Conservation (phyloP, 2,329 filamentous ascomycete species). For the Penicillium aurantiogriseum region DNA sequence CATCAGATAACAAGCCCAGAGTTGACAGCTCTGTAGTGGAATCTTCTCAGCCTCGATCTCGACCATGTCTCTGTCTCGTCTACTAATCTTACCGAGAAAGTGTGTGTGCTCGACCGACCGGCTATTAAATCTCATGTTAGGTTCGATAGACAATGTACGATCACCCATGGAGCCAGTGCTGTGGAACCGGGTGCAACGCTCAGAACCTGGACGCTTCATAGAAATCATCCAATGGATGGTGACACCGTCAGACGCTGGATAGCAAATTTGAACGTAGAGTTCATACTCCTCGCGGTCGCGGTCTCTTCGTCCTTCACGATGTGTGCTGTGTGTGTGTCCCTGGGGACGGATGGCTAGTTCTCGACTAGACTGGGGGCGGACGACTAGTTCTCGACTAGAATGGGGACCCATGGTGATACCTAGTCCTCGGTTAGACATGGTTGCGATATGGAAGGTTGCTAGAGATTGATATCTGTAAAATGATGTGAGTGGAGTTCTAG, state of each 20-base stretch:
- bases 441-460: background rate
- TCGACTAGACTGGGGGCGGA: background rate
- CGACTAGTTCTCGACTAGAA: background rate
- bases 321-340: background rate
- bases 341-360: too few species aligned
- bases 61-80: background rate
- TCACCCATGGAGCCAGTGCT: background rate
- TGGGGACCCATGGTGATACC: background rate
- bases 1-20: conserved; percentile 4
- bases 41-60: background rate
- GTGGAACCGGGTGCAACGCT: background rate
- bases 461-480: background rate
- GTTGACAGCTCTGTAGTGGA: background rate
- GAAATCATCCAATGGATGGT: conserved; percentile 1
- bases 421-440: background rate
- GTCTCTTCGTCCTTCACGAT: background rate
- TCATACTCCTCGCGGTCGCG: background rate
- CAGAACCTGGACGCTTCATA: background rate
- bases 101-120: background rate
- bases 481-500: background rate
- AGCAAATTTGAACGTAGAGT: background rate
- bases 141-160: background rate
- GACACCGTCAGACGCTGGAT: background rate
- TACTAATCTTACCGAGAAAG: background rate
- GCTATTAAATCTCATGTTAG: background rate